Evolutionary conservation across 2,329 filamentous ascomycete species (phyloP).

Genomic region (Colletotrichum plurivorum): DNA sequence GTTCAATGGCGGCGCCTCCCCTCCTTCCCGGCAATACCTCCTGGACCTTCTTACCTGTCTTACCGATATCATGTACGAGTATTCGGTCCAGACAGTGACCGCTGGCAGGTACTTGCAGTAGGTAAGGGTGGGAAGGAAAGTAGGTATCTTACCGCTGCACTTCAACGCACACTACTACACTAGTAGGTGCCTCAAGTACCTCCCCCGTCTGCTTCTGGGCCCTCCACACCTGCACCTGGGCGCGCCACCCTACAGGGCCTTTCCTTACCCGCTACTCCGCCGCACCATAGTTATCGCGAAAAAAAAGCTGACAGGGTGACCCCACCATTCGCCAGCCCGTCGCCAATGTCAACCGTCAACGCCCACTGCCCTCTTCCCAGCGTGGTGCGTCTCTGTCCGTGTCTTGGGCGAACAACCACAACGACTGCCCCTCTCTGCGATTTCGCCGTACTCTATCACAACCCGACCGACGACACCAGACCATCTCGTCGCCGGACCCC

Average conservation of each 20-base stretch:
- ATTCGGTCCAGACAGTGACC: too few species aligned
- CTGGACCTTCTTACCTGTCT: too few species aligned
- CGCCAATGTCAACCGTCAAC: constrained; percentile 36
- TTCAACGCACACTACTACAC: too few species aligned
- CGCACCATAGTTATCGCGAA: constrained; percentile 42
- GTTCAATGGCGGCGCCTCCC: too few species aligned
- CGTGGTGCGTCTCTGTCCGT: not conserved
- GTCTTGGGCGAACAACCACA: constrained; percentile 32
- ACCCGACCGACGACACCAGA: constrained; percentile 8
- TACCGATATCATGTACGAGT: too few species aligned
- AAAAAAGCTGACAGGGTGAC: constrained; percentile 41
- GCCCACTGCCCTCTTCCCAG: constrained; percentile 20
- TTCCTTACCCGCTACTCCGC: constrained; percentile 33
- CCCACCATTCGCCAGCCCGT: constrained; percentile 38
- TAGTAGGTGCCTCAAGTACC: too few species aligned
- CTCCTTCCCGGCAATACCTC: too few species aligned
- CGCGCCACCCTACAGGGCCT: constrained; percentile 13
- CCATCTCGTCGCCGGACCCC: constrained; percentile 22
- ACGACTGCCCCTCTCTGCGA: constrained; percentile 39
- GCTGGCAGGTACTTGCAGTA: too few species aligned
- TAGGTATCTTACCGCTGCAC: too few species aligned
- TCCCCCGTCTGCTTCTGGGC: not conserved
- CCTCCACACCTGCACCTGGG: not conserved
- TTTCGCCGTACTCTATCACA: constrained; percentile 11
- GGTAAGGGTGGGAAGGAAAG: too few species aligned